Percentiles rank a stretch among this genome's conserved stretches.
Evolutionary conservation across 345 rosid genomes (phyloP).

Genomic region (Lagerstroemia speciosa): DNA sequence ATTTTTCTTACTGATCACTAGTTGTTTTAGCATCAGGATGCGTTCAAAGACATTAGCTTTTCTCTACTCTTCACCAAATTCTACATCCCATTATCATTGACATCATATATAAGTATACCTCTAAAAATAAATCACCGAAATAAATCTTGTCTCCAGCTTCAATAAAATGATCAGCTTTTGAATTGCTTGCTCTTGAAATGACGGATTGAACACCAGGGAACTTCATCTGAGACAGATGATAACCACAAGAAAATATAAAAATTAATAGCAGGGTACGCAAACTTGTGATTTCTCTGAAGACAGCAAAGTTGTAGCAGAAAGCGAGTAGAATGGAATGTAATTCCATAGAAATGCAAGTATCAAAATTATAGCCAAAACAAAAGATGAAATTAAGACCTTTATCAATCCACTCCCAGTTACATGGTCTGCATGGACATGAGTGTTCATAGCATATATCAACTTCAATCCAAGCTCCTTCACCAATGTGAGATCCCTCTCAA

Average conservation of each 20-base stretch:
- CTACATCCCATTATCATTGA: background rate
- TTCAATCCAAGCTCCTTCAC: conserved; percentile 67
- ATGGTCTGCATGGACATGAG: conserved; percentile 99
- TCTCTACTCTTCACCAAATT: background rate
- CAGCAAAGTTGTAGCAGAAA: background rate
- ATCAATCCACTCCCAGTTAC: conserved; percentile 83
- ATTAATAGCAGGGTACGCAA: background rate
- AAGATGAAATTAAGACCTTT: conserved; percentile 34
- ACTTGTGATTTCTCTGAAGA: background rate
- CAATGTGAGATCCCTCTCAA: conserved; percentile 69
- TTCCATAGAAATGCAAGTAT: background rate
- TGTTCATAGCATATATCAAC: conserved; percentile 77
- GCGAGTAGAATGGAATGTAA: background rate
- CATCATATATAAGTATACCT: conserved; percentile 29
- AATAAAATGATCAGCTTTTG: conserved; percentile 72
- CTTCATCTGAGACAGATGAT: conserved; percentile 38
- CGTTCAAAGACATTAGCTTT: background rate
- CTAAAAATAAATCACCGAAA: conserved; percentile 63
- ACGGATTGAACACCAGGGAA: conserved; percentile 56
- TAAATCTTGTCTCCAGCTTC: conserved; percentile 61
- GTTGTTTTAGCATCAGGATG: background rate
- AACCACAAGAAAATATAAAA: background rate
- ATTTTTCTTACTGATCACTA: too few species aligned
- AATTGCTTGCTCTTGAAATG: conserved; percentile 73
- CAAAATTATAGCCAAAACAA: background rate